Base-by-base conservation (phyloP, 2,329 filamentous ascomycete genomes). In the Stachybotrys chartarum region DNA sequence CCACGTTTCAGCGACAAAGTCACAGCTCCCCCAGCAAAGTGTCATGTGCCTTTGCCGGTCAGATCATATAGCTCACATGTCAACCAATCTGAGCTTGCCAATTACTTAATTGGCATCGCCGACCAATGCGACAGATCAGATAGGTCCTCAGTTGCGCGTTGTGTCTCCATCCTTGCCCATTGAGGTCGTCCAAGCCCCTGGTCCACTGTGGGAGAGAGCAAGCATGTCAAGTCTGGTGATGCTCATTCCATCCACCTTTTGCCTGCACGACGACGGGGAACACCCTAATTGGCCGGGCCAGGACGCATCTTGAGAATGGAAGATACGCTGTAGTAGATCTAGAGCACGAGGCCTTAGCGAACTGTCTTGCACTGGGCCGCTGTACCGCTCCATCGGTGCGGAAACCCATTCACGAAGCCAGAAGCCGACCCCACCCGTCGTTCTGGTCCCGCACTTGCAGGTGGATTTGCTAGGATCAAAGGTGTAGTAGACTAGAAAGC, bases 311-410 rank as follows among this genome's bases (percentile, higher is more conserved):
- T 65, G 66, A 65, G 63, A 61, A 4, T 24, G 24, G 24, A 24
- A 24, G 24, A 24, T 24, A 24, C 24, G 24, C 24, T 24, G 24
- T 44, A 59, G 58, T 56, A 59, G 50, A 57, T 58, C 65, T 67
- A 67, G 65, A 65, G 65, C 65, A 67, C 58, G 62, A 62, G 63
- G 64, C 58, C 59, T 59, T 39, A 58, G 55, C 53, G 50, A 65
- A 59, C 51, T 56, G 55, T 55, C 58, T 60, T 44, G 59, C 14
- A 42, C 35, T 42, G 35, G 35, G 14, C 14, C 35, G 14, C 35
- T 14, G 35, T 64, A 60, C 61, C 60, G 57, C 55, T 59, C 56
- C 59, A 61, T 64, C 63, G 64, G 64, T 55, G 60, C 59, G 55
- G 56, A 58, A 57, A 24, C 17, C 50, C 50, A 42, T 35, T 52